Conservation (phyloP, 768 basidiomycete species). For the Rubroboletus satanas region DNA sequence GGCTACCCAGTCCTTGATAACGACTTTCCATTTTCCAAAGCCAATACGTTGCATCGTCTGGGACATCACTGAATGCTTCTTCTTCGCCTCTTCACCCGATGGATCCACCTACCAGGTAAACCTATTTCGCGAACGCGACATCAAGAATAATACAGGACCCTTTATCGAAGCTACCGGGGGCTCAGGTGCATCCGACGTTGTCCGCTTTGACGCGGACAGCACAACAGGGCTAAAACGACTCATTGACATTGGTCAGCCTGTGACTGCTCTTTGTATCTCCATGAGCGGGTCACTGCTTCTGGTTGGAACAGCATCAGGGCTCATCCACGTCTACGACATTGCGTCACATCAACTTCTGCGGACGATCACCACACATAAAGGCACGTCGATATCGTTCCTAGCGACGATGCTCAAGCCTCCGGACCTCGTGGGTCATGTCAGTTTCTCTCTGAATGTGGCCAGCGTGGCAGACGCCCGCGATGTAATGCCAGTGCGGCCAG, state of each 20-base stretch:
- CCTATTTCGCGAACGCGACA: slow-evolving; percentile 61
- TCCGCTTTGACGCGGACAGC: slow-evolving; percentile 56
- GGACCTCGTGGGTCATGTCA: slow-evolving; percentile 81
- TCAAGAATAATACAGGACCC: slow-evolving; percentile 45
- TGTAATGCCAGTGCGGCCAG: slow-evolving; percentile 58
- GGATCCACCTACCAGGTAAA: slow-evolving; percentile 80
- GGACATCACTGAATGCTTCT: slow-evolving; percentile 82
- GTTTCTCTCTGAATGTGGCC: slow-evolving; percentile 42
- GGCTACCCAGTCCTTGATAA: slow-evolving; percentile 66
- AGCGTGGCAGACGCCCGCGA: slow-evolving; percentile 44
- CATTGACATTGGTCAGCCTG: slow-evolving; percentile 67
- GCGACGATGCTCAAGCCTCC: slow-evolving; percentile 79
- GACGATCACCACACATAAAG: slow-evolving; percentile 69
- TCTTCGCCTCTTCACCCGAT: slow-evolving; percentile 78
- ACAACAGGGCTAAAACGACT: slow-evolving; percentile 50
- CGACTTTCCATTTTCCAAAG: slow-evolving; percentile 84
- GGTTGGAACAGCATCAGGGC: slow-evolving; percentile 71
- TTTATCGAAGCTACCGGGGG: slow-evolving; percentile 72
- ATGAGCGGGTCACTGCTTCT: slow-evolving; percentile 73
- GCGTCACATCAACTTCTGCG: slow-evolving; percentile 88
- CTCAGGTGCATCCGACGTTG: slow-evolving; percentile 63
- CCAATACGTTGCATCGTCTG: slow-evolving; percentile 67
- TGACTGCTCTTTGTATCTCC: slow-evolving; percentile 74
- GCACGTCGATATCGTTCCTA: slow-evolving; percentile 66
- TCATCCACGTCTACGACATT: slow-evolving; percentile 80